phyloP scores from a whole-genome alignment of 2,329 filamentous ascomycete genomes.

The Hyphodiscus sp. region DNA sequence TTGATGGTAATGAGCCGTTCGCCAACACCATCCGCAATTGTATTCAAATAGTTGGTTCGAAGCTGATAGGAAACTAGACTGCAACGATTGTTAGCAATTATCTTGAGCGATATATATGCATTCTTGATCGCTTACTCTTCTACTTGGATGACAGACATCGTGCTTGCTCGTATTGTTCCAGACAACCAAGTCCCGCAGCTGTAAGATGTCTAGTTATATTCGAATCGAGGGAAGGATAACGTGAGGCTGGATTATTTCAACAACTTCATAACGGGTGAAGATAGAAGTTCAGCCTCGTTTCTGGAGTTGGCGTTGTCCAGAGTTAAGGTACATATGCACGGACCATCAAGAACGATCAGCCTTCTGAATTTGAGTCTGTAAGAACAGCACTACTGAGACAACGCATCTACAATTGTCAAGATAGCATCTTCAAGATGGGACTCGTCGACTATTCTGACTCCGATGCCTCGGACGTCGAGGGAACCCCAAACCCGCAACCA shows the following conservation, averaged over 20 bases:
- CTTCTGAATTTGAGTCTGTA: background rate
- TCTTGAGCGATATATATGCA: background rate
- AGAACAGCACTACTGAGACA: background rate
- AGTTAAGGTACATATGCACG: background rate
- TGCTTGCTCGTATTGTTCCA: constrained; percentile 2
- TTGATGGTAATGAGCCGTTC: constrained; percentile 79
- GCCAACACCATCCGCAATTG: constrained; percentile 77
- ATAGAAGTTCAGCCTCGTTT: background rate
- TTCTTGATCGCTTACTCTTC: constrained; percentile 28
- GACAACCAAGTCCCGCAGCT: constrained; percentile 7
- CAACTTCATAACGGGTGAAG: background rate
- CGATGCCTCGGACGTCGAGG: constrained; percentile 51
- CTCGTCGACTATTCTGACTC: constrained; percentile 69
- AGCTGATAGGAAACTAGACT: constrained; percentile 80
- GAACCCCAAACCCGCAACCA: constrained; percentile 17
- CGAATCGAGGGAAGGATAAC: background rate
- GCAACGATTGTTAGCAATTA: constrained; percentile 6
- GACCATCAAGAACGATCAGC: background rate
- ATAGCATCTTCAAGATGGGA: constrained; percentile 40
- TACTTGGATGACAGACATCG: constrained; percentile 33
- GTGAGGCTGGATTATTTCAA: background rate
- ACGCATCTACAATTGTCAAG: background rate
- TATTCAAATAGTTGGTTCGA: constrained; percentile 70
- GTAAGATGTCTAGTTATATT: background rate
- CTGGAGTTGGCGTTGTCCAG: background rate